Evolutionary conservation across 179 eudicot genomes (phyloP).

Genomic region (Drosera spatulata): DNA sequence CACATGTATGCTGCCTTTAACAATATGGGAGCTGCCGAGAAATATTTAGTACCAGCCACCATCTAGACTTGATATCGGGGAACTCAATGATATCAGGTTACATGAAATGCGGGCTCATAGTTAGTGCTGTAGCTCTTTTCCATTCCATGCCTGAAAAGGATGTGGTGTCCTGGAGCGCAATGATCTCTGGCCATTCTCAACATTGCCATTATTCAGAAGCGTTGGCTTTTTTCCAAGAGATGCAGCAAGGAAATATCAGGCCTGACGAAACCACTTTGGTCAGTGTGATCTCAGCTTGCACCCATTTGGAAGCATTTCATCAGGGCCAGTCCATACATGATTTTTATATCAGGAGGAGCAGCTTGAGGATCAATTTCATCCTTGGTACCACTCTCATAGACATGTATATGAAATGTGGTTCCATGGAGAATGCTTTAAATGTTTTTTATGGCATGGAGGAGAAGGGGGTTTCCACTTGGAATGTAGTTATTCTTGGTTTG

Average conservation of each 20-base stretch:
- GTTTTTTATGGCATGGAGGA: slow-evolving; percentile 42
- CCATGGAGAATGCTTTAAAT: slow-evolving; percentile 39
- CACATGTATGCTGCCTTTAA: slow-evolving; percentile 50
- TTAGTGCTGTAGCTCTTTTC: slow-evolving; percentile 37
- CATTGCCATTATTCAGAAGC: slow-evolving; percentile 27
- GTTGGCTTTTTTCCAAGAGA: slow-evolving; percentile 40
- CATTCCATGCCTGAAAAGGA: slow-evolving; percentile 58
- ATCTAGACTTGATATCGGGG: slow-evolving; percentile 54
- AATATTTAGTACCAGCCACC: slow-evolving; percentile 28
- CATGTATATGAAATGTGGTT: slow-evolving; percentile 69
- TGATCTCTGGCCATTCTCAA: slow-evolving; percentile 60
- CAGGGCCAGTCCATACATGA: slow-evolving; percentile 45
- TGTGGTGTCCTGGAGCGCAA: slow-evolving; percentile 58
- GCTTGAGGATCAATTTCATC: slow-evolving; percentile 23
- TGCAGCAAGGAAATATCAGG: slow-evolving; percentile 32
- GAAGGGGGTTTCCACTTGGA: slow-evolving; percentile 53
- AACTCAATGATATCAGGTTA: slow-evolving; percentile 71
- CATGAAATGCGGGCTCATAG: slow-evolving; percentile 35
- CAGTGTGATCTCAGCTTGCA: slow-evolving; percentile 56
- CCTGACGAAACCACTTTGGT: slow-evolving; percentile 58
- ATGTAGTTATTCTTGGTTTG: slow-evolving; percentile 51
- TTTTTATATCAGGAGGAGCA: slow-evolving; percentile 33
- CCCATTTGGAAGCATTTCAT: slow-evolving; percentile 40
- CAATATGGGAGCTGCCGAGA: slow-evolving; percentile 39
- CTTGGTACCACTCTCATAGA: slow-evolving; percentile 57